Percentiles rank a stretch among this genome's conserved stretches.
Evolutionary conservation across 2,329 filamentous ascomycete genomes (phyloP).

Genomic region (Macrophomina phaseolina): DNA sequence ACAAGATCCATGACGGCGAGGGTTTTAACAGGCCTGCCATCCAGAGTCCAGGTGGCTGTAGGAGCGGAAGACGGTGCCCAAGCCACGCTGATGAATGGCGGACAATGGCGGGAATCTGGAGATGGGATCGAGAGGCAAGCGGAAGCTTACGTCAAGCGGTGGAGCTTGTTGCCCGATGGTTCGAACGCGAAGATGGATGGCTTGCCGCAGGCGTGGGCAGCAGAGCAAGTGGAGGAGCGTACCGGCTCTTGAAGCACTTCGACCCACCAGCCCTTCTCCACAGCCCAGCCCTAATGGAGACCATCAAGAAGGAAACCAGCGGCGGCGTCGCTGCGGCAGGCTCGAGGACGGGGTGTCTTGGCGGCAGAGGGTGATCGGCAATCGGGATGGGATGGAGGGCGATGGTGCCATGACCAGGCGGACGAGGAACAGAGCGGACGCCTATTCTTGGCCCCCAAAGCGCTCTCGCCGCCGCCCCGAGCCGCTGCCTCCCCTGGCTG

Average conservation of each 20-base stretch:
- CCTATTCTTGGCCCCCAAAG: conserved; percentile 1
- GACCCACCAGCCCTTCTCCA: background rate
- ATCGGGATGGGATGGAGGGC: background rate
- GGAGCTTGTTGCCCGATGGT: conserved; percentile 4
- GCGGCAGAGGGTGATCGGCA: background rate
- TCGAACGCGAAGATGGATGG: too few species aligned
- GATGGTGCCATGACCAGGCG: background rate
- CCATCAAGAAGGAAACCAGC: background rate
- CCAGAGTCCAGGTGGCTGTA: background rate
- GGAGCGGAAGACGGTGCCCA: background rate
- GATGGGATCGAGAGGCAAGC: background rate
- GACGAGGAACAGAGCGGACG: background rate
- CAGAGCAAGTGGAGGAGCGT: background rate
- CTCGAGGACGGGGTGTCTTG: background rate
- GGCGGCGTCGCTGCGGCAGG: background rate
- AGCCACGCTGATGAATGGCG: conserved; percentile 8
- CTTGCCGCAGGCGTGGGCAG: background rate
- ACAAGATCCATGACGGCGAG: background rate
- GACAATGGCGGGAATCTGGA: background rate
- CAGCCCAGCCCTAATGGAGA: background rate
- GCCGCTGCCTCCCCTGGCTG: background rate
- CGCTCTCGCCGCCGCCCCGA: background rate
- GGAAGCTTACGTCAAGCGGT: conserved; percentile 9
- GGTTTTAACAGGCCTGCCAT: background rate
- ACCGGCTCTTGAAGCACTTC: background rate